Evolutionary conservation across 805 yeast genomes (phyloP), one percentile per base, ranked within the genome.

Genomic region (Candida silvicultrix): DNA sequence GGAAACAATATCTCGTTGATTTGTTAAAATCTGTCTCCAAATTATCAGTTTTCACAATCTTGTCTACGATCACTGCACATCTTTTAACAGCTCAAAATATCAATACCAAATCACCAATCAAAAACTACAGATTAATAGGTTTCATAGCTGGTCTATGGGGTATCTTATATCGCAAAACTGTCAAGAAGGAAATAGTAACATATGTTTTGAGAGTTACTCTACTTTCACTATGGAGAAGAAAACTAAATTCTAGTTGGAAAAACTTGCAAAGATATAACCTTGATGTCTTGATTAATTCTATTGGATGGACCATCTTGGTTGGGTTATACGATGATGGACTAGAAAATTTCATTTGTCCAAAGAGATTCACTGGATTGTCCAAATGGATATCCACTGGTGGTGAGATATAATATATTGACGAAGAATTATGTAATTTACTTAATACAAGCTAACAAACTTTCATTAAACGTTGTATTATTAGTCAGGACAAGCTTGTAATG

Each of bases 81-180:
- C 6, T 29, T 5, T 19, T 50, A 15, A 43, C 47, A 2, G 14
- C 42, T 1, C 16, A 29, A 16, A 45, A 38, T 19, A 39, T 38
- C n/a, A 23, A 37, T 20, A 20, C 40, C 6, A 23, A 22, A 5
- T 16, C 41, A 4, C 42, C 32, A 19, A 36, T 42, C 10, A 45
- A 43, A 11, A 37, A 43, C 11, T 41, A 42, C 8, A 46, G 49
- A 31, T 2, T 25, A 2, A 50, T 52, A 28, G 55, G 55, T 7
- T 32, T 35, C 7, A 7, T 50, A 1, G 40, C 52, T 23, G 49
- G 54, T 3, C n/a, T 50, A 15, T 52, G 55, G 55, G 35, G 23
- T 20, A 10, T 25, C 11, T 5, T 29, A 2, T 45, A 34, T 15
- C 28, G 36, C 3, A 16, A 25, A 5, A 23, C 37, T 16, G 36